These are phyloP conservation scores for Trichoderma sp. DNA, from an alignment of 2,329 filamentous ascomycete genomes.

Conservation along the genomic window DNA sequence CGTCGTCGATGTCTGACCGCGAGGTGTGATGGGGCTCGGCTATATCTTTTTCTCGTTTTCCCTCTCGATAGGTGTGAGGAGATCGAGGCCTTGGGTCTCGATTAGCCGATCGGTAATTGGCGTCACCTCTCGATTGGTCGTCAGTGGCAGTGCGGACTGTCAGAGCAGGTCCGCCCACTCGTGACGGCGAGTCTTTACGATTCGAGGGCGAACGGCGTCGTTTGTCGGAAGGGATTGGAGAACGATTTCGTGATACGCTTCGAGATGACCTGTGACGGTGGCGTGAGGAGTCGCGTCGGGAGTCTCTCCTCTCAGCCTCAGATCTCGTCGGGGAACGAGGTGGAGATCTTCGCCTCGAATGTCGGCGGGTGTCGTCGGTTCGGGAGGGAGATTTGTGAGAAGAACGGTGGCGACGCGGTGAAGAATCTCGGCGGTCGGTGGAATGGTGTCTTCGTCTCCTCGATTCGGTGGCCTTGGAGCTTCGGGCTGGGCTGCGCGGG, in stretches of 20 bases:
- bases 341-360: constrained; percentile 34
- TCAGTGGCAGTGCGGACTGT: constrained; percentile 31
- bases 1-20: constrained; percentile 56
- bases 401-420: constrained; percentile 39
- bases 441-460: constrained; percentile 41
- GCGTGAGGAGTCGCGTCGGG: constrained; percentile 35
- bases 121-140: constrained; percentile 29
- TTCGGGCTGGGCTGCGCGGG: constrained; percentile 46
- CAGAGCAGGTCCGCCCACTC: constrained; percentile 32
- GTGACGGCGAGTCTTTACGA: constrained; percentile 32
- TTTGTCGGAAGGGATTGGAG: constrained; percentile 17
- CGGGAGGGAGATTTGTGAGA: constrained; percentile 38
- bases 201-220: constrained; percentile 21
- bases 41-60: constrained; percentile 38
- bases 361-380: constrained; percentile 32
- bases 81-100: constrained; percentile 37
- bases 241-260: constrained; percentile 29
- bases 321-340: constrained; percentile 37
- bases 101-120: constrained; percentile 33
- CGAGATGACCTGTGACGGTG: constrained; percentile 28
- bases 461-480: constrained; percentile 41
- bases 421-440: constrained; percentile 39
- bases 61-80: constrained; percentile 37
- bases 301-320: constrained; percentile 35
- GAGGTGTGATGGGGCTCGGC: constrained; percentile 46